Base-by-base conservation (phyloP, 108 stramenopile species). In the Cylindrotheca fusiformis region DNA sequence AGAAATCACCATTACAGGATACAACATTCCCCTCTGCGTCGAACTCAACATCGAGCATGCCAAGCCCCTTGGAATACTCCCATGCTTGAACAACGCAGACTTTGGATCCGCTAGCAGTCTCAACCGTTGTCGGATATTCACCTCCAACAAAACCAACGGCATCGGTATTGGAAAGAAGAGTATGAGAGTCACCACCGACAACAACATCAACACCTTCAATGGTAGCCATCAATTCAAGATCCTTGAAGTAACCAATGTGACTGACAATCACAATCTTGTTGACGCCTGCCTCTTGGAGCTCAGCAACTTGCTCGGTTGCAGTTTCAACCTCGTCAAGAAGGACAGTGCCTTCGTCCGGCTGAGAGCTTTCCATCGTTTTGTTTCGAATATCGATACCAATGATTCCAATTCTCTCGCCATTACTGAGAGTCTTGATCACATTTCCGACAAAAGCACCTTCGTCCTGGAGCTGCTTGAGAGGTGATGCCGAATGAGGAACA, bases 161-260 rank as follows among this genome's bases (percentile, higher is more conserved):
- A 50, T 26, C 57, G 18, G 52, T 23, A 8, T 52, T 23, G 36
- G 24, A 3, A 25, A 84, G 50, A 0, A 84, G 68, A 12, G 68
- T 49, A 33, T 84, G 82, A 47, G 71, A 65, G 46, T 84, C 56
- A 2, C 82, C 82, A 21, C 82, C 82, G 46, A 84, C 52, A 31
- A 84, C 58, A 14, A 84, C 68, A 58, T 79, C 78, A n/a, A 84
- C 82, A 27, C 82, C 82, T 30, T 61, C 60, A 48, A 83, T 68
- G 36, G 20, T 29, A 24, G 77, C 59, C n/a, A 79, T 23, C 52
- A 32, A 45, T 8, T 65, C 24, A 18, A 57, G 12, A 55, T 83
- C 82, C 3, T 54, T 47, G 5, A 65, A 54, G 36, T 74, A 83
- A 20, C 82, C 82, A 58, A 78, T 32, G 52, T 83, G 82, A 23